Conservation (phyloP, 805 yeast genomes). For the Zygosaccharomyces bisporus region DNA sequence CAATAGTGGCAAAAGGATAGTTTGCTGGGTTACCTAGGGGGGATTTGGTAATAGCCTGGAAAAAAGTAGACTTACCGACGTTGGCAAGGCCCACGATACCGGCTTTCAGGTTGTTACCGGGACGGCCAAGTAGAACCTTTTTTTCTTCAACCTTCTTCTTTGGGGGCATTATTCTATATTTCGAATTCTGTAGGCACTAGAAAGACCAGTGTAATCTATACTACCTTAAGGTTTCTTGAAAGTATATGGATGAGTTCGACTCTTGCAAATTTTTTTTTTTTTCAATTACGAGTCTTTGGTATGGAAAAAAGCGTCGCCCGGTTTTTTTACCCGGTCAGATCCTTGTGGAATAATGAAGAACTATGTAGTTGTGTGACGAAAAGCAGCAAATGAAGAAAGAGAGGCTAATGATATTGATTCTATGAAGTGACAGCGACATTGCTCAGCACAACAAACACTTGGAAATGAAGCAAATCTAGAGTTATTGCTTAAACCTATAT, state of each 20-base stretch:
- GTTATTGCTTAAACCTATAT: no score
- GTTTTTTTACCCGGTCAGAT: no score
- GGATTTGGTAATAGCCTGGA: conserved; percentile 93
- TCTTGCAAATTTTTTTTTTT: conserved; percentile 4
- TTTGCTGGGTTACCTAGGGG: conserved; percentile 96
- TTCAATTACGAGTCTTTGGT: conserved; percentile 1
- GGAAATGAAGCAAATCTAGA: no score
- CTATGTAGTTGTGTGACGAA: no score
- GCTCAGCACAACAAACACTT: no score
- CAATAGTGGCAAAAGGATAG: conserved; percentile 93
- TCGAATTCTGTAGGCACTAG: not conserved
- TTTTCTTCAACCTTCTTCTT: conserved; percentile 47
- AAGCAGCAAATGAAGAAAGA: not conserved
- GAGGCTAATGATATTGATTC: no score
- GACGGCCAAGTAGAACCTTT: conserved; percentile 78
- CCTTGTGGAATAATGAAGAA: no score
- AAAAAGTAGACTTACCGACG: conserved; percentile 95
- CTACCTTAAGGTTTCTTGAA: not conserved
- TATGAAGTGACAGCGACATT: no score
- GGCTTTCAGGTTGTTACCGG: conserved; percentile 67
- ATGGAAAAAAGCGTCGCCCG: no score
- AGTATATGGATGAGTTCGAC: conserved; percentile 4
- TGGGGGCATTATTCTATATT: conserved; percentile 34
- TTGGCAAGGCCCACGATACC: conserved; percentile 96
- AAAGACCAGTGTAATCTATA: not conserved